phyloP scores from a whole-genome alignment of 805 yeast genomes.

The Saccharomycopsis schoenii region DNA sequence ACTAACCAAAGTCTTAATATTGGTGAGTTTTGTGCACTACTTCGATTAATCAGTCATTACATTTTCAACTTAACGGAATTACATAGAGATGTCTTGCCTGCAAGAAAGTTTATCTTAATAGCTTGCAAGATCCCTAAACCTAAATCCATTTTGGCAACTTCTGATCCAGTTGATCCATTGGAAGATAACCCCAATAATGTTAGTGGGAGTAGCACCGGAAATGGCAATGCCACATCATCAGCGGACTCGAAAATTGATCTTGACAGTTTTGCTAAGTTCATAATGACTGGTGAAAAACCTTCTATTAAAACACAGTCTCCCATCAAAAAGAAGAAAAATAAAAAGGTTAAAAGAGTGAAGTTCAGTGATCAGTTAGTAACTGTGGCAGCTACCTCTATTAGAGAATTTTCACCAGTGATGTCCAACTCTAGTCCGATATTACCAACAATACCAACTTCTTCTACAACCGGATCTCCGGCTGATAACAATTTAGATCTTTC shows the following conservation, averaged over 20 bases:
- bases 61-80: slow-evolving; percentile 27
- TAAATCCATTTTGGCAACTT: slow-evolving; percentile 58
- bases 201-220: slow-evolving; percentile 5
- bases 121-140: slow-evolving; percentile 71
- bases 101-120: slow-evolving; percentile 40
- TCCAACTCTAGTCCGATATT: neutral
- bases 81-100: slow-evolving; percentile 38
- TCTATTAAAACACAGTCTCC: slow-evolving; percentile 22
- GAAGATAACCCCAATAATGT: neutral
- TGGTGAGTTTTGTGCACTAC: slow-evolving; percentile 83
- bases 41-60: slow-evolving; percentile 71
- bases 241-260: slow-evolving; percentile 47
- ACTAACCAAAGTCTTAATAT: slow-evolving; percentile 54
- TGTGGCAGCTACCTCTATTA: slow-evolving; percentile 21
- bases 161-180: slow-evolving; percentile 25
- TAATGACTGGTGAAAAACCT: slow-evolving; percentile 73
- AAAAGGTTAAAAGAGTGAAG: slow-evolving; percentile 50
- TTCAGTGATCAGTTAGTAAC: slow-evolving; percentile 60
- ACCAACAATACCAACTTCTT: neutral
- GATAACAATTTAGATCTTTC: slow-evolving; percentile 40
- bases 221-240: slow-evolving; percentile 10
- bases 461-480: neutral
- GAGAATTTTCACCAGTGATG: slow-evolving; percentile 2
- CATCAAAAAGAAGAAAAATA: slow-evolving; percentile 29
- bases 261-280: slow-evolving; percentile 76